Percentiles rank a stretch among this genome's conserved stretches.
These are phyloP conservation scores for Flaveria bidentis DNA, from an alignment of 129 eudicot species.

Conservation along the genomic window DNA sequence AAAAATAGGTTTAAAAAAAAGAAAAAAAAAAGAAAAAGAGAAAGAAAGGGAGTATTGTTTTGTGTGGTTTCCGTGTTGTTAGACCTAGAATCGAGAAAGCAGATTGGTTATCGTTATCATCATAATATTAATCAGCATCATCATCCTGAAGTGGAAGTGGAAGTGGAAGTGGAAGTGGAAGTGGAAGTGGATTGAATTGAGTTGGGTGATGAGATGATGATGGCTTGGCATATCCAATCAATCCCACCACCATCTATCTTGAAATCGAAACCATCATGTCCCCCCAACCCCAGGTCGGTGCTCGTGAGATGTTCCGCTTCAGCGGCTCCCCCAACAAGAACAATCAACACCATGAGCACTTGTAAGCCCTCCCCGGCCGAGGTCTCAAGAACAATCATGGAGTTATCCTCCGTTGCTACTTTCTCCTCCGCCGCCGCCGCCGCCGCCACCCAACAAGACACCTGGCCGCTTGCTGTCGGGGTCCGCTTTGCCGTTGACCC, in stretches of 20 bases:
- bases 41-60: no score
- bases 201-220: no score
- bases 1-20: no score
- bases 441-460: constrained; percentile 35
- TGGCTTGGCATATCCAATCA: neutral
- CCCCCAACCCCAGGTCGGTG: constrained; percentile 19
- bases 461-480: constrained; percentile 63
- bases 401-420: constrained; percentile 69
- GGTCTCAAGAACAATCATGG: constrained; percentile 81
- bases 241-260: constrained; percentile 24
- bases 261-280: neutral
- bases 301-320: constrained; percentile 50
- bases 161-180: no score
- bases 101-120: no score
- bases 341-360: constrained; percentile 23
- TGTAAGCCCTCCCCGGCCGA: constrained; percentile 72
- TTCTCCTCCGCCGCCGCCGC: constrained; percentile 38
- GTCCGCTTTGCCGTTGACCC: constrained; percentile 83
- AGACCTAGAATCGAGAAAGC: no score
- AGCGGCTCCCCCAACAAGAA: no score
- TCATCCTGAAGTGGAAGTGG: no score
- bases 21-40: no score
- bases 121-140: no score
- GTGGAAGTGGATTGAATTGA: no score
- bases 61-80: no score